Evolutionary conservation across 208 protist species (phyloP).

Genomic region (Strigomonas galati): DNA sequence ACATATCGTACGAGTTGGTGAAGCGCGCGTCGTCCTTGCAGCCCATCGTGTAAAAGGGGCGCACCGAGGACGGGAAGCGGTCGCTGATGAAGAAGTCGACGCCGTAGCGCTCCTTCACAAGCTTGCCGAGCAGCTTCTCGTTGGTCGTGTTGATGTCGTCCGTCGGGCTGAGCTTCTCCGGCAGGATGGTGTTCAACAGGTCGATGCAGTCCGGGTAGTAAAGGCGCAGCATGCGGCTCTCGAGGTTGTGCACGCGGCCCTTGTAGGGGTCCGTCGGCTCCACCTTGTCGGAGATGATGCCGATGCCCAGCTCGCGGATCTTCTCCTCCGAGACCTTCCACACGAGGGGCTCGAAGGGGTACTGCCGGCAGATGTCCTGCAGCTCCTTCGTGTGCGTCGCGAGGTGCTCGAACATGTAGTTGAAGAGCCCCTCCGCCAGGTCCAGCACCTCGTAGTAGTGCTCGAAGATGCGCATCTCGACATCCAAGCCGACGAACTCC

Average conservation of each 20-base stretch:
- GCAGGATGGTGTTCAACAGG: constrained; percentile 88
- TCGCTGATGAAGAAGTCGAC: constrained; percentile 99
- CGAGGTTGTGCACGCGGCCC: constrained; percentile 73
- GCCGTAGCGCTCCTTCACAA: constrained; percentile 95
- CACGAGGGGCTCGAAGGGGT: constrained; percentile 91
- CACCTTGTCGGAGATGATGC: constrained; percentile 65
- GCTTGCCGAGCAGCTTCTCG: constrained; percentile 91
- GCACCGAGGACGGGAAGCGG: constrained; percentile 91
- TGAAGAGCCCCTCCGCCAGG: constrained; percentile 91
- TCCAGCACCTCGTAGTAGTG: constrained; percentile 94
- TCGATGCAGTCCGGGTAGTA: constrained; percentile 92
- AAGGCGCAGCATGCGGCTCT: constrained; percentile 85
- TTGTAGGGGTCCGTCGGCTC: constrained; percentile 78
- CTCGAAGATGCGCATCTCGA: constrained; percentile 98
- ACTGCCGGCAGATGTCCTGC: constrained; percentile 60
- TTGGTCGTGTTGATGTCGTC: constrained; percentile 86
- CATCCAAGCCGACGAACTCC: constrained; percentile 99
- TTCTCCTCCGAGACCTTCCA: constrained; percentile 79
- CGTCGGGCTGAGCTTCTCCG: constrained; percentile 56
- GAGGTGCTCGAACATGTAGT: constrained; percentile 91
- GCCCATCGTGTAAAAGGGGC: constrained; percentile 99
- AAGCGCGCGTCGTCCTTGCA: not conserved
- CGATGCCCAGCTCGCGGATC: constrained; percentile 83
- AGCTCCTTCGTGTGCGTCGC: constrained; percentile 15
- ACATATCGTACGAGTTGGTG: constrained; percentile 97